Percentiles rank a stretch among this genome's conserved stretches.
Conservation (phyloP, 169 alveolate genomes). For the Plasmodium inui region DNA sequence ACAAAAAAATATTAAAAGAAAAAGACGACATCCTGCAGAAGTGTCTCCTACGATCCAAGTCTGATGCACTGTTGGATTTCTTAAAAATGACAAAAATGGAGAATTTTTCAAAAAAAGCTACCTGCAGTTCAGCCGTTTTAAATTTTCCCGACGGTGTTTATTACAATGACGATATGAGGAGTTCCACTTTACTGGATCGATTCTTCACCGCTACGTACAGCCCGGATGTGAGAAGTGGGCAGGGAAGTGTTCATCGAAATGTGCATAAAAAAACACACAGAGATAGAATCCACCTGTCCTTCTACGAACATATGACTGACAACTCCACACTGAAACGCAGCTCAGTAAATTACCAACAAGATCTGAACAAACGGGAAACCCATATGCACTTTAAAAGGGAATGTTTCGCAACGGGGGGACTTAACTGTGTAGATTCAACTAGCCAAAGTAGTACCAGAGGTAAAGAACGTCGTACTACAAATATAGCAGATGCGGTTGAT, state of each 20-base stretch:
- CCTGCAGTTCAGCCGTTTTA: not conserved
- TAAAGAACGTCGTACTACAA: not conserved
- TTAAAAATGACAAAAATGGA: constrained; percentile 29
- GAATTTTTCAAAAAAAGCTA: constrained; percentile 10
- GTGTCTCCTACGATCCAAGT: constrained; percentile 55
- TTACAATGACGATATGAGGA: not conserved
- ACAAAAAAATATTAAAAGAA: constrained; percentile 47
- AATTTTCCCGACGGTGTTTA: not conserved
- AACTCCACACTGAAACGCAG: not conserved
- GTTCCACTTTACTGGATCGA: constrained; percentile 35
- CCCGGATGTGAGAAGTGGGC: not conserved
- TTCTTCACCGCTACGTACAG: constrained; percentile 59
- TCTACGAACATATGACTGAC: constrained; percentile 4
- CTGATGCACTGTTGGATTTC: constrained; percentile 63
- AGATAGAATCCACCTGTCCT: constrained; percentile 26
- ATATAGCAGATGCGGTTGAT: not conserved
- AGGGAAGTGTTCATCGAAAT: too few species aligned
- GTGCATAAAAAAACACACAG: too few species aligned
- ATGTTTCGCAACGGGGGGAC: not conserved
- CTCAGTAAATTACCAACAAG: not conserved
- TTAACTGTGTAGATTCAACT: not conserved
- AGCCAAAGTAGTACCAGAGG: not conserved
- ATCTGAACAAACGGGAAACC: not conserved
- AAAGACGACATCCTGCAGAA: constrained; percentile 46
- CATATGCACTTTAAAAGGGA: not conserved